Base-by-base conservation (phyloP, 148 eudicot genomes). In the Rhododendron simsii region DNA sequence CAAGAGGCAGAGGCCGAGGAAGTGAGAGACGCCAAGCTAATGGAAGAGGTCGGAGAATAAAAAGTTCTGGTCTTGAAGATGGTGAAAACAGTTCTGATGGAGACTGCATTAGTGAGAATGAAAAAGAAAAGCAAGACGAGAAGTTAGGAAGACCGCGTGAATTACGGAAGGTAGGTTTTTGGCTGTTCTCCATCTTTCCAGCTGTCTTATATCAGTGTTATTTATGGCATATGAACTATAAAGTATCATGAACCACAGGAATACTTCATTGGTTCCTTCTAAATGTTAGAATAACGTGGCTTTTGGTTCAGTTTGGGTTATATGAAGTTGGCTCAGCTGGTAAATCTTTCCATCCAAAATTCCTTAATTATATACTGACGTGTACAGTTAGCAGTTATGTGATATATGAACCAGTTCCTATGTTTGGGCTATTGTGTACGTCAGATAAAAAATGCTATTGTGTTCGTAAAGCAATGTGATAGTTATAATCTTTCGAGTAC, bases 141-240 rank as follows among this genome's bases (percentile, higher is more conserved):
- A 87, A 84, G 14, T 74, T 85, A 45, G 88, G 83, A 81, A 85
- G 80, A 81, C 71, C 89, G 20, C 83, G 59, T 85, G 87, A 61
- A 86, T 89, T 92, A 78, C 91, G 98, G 61, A 92, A 93, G 96
- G 99, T 96, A 94, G 71, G 87, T 61, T 84, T 82, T 86, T 2
- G 9, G 61, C 65, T 80, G 53, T 55, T 85, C 73, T 51, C 44
- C 16, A 1, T 78, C 47, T 69, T 48, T 28, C 69, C 5, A 55
- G 30, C 28, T 20, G 28, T 7, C 44, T 51, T 57, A 78, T 44
- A 3, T 57, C 1, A 55, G 57, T 78, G 75, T 39, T 51, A 47
- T 67, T 86, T 81, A 35, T 50, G 63, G 7, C 45, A n/a, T n/a
- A 37, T 53, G 53, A 35, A 81, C 15, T 81, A 20, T 2, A 13